A percentile compares a stretch with the other conserved stretches of the same genome.
Evolutionary conservation across 2,329 filamentous ascomycete genomes (phyloP).

Genomic region (Calycina marina): DNA sequence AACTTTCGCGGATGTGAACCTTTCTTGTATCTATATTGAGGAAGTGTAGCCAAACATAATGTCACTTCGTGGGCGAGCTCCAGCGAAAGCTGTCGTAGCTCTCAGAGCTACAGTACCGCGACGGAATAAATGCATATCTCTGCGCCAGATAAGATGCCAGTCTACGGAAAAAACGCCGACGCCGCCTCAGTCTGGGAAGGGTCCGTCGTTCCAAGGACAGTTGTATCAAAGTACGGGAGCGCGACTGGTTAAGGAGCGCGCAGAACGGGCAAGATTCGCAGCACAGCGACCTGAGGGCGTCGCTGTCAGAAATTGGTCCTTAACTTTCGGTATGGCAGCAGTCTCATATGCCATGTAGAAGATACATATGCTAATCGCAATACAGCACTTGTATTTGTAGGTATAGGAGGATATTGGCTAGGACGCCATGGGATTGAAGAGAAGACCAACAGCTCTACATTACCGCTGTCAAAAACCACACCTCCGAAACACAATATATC

Average conservation of each 20-base stretch:
- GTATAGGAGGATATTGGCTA: constrained; percentile 33
- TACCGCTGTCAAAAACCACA: constrained; percentile 36
- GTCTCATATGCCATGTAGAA: no score
- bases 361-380: no score
- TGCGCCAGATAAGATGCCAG: constrained; percentile 12
- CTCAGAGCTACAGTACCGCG: no score
- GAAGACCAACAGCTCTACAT: constrained; percentile 38
- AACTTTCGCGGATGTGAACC: no score
- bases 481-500: constrained; percentile 42
- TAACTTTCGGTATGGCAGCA: constrained; percentile 36
- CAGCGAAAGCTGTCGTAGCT: no score
- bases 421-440: constrained; percentile 40
- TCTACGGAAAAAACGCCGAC: constrained; percentile 14
- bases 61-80: no score
- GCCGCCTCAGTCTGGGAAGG: no score
- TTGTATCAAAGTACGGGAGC: constrained; percentile 42
- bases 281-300: constrained; percentile 25
- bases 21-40: no score
- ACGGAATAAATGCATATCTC: no score
- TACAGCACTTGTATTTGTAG: constrained; percentile 14
- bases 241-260: constrained; percentile 38
- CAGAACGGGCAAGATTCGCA: constrained; percentile 36
- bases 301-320: constrained; percentile 32
- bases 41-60: no score
- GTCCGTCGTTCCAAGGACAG: constrained; percentile 37